These are phyloP conservation scores for Datisca glomerata DNA, from an alignment of 306 rosid species.

Conservation along the genomic window DNA sequence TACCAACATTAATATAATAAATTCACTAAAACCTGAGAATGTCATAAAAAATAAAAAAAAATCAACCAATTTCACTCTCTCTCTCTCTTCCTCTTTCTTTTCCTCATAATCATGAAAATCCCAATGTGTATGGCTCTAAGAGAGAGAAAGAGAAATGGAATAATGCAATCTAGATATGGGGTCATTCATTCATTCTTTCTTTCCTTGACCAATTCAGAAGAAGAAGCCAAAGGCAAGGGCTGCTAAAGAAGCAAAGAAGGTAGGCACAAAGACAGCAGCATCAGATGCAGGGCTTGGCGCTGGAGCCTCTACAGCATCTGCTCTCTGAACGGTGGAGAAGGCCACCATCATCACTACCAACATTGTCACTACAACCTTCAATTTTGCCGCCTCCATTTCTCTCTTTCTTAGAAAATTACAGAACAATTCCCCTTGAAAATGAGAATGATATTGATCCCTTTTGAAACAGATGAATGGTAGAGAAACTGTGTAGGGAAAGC, in stretches of 20 bases:
- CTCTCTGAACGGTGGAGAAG: constrained; percentile 18
- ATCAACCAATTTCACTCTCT: background rate
- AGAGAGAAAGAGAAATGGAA: background rate
- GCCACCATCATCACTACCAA: constrained; percentile 25
- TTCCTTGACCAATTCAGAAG: no score
- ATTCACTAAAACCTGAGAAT: background rate
- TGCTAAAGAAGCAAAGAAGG: constrained; percentile 25
- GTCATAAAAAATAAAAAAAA: background rate
- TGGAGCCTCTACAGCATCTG: constrained; percentile 26
- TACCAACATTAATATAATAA: background rate
- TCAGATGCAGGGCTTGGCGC: constrained; percentile 39
- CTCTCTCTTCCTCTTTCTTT: background rate
- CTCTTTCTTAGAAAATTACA: no score
- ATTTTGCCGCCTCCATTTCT: constrained; percentile 31
- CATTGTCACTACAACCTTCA: constrained; percentile 20
- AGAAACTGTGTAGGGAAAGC: no score
- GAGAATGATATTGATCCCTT: no score
- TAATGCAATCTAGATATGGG: no score
- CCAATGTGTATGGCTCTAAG: no score
- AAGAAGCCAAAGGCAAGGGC: constrained; percentile 28
- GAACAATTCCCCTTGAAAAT: no score
- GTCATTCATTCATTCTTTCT: no score
- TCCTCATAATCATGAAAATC: no score
- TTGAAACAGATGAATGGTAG: no score
- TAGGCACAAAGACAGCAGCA: constrained; percentile 22